Base-by-base conservation (phyloP, 2,329 filamentous ascomycete genomes). In the Hypoxylon sp. region DNA sequence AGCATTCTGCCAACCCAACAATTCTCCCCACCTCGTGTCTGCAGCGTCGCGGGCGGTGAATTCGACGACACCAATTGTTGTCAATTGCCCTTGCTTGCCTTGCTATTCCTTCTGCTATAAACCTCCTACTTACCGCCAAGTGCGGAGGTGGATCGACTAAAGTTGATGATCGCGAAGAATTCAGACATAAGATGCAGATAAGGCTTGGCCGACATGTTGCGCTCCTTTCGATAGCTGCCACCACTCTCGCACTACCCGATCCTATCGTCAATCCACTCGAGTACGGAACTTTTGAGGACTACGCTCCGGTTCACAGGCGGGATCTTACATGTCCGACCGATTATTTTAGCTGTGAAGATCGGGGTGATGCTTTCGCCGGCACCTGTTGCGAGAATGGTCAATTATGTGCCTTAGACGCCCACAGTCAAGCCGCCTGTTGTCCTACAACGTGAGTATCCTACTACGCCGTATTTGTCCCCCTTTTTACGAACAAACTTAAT, bases 331-430 rank as follows among this genome's bases (percentile, higher is more conserved):
- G 80, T 51, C 76, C 78, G 5, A 68, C 71, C 38, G 73, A 79
- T 60, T 81, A 75, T 51, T 80, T 75, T 63, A 77, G 74, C 50
- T 83, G 80, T 65, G 74, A 78, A 13, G 63, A 73, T 54, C 68
- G 76, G 38, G 79, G 79, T 6, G 57, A 70, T 15, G 70, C 64
- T 30, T 83, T 82, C 61, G 67, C 61, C 30, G 74, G 73, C 50
- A 69, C 80, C 16, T 83, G 80, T 65, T 83, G 80, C 63, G 69
- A 75, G 35, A 74, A 71, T 51, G 78, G 77, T 20, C 78, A 82
- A 56, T 63, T 68, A 13, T 83, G 80, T 63, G 71, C 75, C 3
- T 66, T 81, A 3, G 80, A 83, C 58, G 71, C 69, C 12, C 72
- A 73, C 34, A 73, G 75, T 53, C 69, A 71, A 40, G 77, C 80